phyloP scores from a whole-genome alignment of 306 rosid genomes.

The Parietaria judaica region DNA sequence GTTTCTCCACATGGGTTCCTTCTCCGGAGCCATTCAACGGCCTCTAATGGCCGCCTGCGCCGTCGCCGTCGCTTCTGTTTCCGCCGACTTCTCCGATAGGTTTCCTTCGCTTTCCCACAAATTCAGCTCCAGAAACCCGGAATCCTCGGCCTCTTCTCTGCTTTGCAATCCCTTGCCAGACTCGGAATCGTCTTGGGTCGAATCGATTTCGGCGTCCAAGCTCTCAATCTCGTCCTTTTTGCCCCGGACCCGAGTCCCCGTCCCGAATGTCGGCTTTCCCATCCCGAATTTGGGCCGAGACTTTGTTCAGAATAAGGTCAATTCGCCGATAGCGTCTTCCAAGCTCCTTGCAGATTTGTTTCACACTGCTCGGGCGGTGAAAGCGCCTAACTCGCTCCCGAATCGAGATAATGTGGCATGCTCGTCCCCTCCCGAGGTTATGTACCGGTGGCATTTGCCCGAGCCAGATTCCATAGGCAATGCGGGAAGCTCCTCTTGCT shows the following conservation, averaged over 20 bases:
- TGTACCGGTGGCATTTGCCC: slow-evolving; percentile 94
- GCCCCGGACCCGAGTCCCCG: slow-evolving; percentile 44
- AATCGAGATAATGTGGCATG: slow-evolving; percentile 21
- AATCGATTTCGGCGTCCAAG: slow-evolving; percentile 51
- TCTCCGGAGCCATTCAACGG: slow-evolving; percentile 72
- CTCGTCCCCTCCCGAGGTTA: slow-evolving; percentile 40
- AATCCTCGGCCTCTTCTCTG: slow-evolving; percentile 17
- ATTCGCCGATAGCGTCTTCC: slow-evolving; percentile 43
- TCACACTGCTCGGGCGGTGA: slow-evolving; percentile 57
- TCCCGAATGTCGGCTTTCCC: slow-evolving; percentile 48
- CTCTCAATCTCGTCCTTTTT: slow-evolving; percentile 48
- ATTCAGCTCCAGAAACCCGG: slow-evolving; percentile 22
- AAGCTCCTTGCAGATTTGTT: slow-evolving; percentile 35
- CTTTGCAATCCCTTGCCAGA: slow-evolving; percentile 17
- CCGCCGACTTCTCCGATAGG: slow-evolving; percentile 49
- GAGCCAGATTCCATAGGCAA: slow-evolving; percentile 36
- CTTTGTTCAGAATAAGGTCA: slow-evolving; percentile 23
- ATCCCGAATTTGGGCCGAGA: slow-evolving; percentile 25
- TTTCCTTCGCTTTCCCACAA: slow-evolving; percentile 36
- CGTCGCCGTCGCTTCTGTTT: slow-evolving; percentile 67
- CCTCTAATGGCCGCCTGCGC: slow-evolving; percentile 87
- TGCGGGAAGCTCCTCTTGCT: slow-evolving; percentile 36
- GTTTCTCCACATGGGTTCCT: slow-evolving; percentile 50
- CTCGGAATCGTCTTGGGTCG: slow-evolving; percentile 36
- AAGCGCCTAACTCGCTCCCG: slow-evolving; percentile 28